Evolutionary conservation across 305 asterid genomes (phyloP).

Genomic region (Solanum chacoense): DNA sequence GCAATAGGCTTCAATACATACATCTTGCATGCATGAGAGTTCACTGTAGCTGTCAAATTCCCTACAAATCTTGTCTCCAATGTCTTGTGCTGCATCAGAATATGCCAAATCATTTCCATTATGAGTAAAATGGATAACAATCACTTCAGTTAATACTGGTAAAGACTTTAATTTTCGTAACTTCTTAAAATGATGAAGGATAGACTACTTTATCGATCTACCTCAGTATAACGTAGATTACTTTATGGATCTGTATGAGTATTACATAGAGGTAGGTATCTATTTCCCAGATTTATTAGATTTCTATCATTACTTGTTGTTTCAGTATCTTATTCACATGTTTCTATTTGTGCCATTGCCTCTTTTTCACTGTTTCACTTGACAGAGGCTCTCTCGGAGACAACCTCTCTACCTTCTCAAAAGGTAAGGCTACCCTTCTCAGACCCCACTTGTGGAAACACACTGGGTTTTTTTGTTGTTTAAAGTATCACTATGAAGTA

Average conservation of each 20-base stretch:
- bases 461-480: not conserved
- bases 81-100: slow-evolving; percentile 42
- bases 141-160: not conserved
- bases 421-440: not conserved
- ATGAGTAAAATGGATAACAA: not conserved
- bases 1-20: slow-evolving; percentile 42
- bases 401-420: not conserved
- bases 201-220: not conserved
- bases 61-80: slow-evolving; percentile 34
- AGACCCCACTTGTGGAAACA: not conserved
- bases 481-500: not conserved
- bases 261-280: not conserved
- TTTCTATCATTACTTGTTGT: not conserved
- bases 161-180: not conserved
- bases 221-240: not conserved
- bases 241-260: not conserved
- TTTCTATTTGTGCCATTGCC: not conserved
- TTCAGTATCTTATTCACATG: not conserved
- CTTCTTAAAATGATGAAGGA: not conserved
- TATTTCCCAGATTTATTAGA: not conserved
- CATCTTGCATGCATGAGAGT: slow-evolving; percentile 65
- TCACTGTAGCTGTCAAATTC: slow-evolving; percentile 44
- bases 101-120: not conserved
- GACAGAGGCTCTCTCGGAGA: not conserved
- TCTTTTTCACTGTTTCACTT: not conserved